Evolutionary conservation across 2,329 filamentous ascomycete species (phyloP), one percentile per base, ranked within the genome.

Genomic region (Phialophora expanda): DNA sequence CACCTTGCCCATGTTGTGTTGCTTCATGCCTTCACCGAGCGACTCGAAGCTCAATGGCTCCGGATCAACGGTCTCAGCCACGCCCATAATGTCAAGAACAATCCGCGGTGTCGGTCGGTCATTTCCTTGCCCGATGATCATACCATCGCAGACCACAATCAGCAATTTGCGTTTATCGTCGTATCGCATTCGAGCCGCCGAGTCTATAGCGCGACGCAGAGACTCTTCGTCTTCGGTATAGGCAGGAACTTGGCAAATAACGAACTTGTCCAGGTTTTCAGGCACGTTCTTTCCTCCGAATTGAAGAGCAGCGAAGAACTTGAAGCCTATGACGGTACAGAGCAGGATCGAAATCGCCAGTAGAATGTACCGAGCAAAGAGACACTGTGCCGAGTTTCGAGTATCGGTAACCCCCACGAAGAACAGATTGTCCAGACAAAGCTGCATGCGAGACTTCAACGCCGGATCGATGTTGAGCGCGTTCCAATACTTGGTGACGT

Each of bases 201-300:
- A 99, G 77, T 99, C 95, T 73, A 99, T 97, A 66, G 95, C 95
- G 83, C 94, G 93, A 62, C 95, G 92, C 28, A 99, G 85, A 41
- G 94, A 98, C 0, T 99, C 96, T 78, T 99, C 96, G 76, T 98
- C 95, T 82, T 99, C 95, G 0, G 95, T 99, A 75, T 99, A 99
- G 1, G 93, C 95, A 0, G 95, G 95, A 66, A 99, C 94, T 78
- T 97, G 96, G 76, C 92, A 96, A 79, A 99, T 97, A 77, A 99
- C 85, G 77, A 99, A 99, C 77, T 99, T 99, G 80, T 99, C 95
- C 32, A 99, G 86, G 75, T 97, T 95, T 79, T 99, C 95, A 0
- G 95, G 96, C 44, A 94, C 82, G 70, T 91, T 97, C 82, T 96
- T 97, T 73, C 85, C 88, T 53, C 92, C 90, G 74, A 99, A 99